Evolutionary conservation across 768 basidiomycete species (phyloP), one percentile per base, ranked within the genome.

Genomic region (Saitozyma sp.): DNA sequence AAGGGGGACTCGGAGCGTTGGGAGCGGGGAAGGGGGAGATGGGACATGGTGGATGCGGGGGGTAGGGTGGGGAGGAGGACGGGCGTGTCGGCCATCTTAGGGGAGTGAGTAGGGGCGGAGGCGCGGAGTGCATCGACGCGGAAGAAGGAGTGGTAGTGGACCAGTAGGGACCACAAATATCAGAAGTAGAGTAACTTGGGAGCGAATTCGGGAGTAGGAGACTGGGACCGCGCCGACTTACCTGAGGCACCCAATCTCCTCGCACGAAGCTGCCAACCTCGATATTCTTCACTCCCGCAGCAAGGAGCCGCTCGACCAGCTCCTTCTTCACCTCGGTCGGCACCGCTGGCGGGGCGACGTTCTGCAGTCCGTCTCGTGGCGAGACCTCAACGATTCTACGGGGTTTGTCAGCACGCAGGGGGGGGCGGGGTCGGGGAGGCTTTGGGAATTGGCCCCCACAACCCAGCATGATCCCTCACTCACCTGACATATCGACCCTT

Each of bases 181-280:
- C 29, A 29, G 29, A 5, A 29, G 2, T 2, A 29, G 29, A 29
- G 5, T 29, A 5, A 5, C 5, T 29, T 29, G 29, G 2, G 5
- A 57, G 42, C 57, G 40, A 54, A 19, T 56, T 38, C 16, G 19
- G 2, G 41, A 7, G 42, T 16, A 37, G 37, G 50, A 39, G 29
- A 49, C 46, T 11, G 40, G 8, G 37, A 10, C 29, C 39, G 29
- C 53, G n/a, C 50, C 42, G 29, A 72, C 78, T 61, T 64, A 87
- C 92, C 85, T 94, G 92, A 0, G 92, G 92, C 29, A 94, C 89
- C 89, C 91, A 91, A 79, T 92, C 92, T 0, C 90, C 89, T 77
- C 90, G 90, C 61, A 94, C 92, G 74, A 95, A 92, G 75, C 90
- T 91, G 8, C 92, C 92, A 0, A 86, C 85, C 79, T 94, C 92